phyloP scores from a whole-genome alignment of 176 grass and related monocot species.

The Panicum miliaceum region DNA sequence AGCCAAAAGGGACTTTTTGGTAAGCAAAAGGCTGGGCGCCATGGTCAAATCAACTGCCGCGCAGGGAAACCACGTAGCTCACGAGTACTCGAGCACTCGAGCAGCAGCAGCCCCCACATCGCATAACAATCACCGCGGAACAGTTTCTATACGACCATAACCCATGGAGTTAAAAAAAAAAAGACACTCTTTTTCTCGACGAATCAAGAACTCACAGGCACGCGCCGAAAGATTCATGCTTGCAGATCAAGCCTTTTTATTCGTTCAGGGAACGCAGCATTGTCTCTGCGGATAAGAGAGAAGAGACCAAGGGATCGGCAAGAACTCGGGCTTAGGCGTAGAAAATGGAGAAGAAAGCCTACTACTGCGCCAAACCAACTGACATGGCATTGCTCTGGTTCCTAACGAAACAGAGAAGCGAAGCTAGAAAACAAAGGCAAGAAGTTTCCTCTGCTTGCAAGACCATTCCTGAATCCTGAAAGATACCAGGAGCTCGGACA shows the following conservation, averaged over 20 bases:
- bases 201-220: conserved; percentile 12
- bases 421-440: background rate
- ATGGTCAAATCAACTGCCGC: conserved; percentile 57
- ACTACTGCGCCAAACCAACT: background rate
- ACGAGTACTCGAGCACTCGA: conserved; percentile 24
- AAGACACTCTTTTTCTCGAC: no score
- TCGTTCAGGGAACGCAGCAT: background rate
- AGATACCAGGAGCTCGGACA: background rate
- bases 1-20: conserved; percentile 51
- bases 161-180: no score
- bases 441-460: background rate
- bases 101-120: conserved; percentile 30
- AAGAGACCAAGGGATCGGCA: background rate
- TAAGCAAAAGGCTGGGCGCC: conserved; percentile 29
- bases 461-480: background rate
- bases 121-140: conserved; percentile 20
- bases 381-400: background rate
- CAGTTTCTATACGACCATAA: background rate
- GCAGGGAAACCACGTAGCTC: conserved; percentile 34
- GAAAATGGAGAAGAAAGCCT: background rate
- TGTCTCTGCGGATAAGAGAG: background rate
- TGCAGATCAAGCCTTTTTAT: background rate
- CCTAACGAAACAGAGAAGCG: background rate
- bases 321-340: background rate
- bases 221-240: conserved; percentile 2